Percentiles rank a stretch among this genome's conserved stretches.
phyloP scores from a whole-genome alignment of 2,329 filamentous ascomycete species.

The Hypomyces rosellus region DNA sequence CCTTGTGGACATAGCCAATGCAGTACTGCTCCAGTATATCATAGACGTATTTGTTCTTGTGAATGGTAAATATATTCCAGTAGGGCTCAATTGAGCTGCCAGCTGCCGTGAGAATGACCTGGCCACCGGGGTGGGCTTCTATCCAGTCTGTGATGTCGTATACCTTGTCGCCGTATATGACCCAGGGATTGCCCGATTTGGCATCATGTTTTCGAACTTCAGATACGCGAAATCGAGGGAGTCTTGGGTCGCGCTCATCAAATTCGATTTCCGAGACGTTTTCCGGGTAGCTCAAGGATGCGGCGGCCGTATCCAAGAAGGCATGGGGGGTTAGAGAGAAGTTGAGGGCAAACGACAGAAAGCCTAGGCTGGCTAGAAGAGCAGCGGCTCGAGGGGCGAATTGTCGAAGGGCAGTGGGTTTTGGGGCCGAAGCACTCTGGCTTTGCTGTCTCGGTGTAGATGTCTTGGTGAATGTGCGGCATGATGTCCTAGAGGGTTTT shows the following conservation, averaged over 20 bases:
- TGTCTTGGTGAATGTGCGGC: conserved; percentile 4
- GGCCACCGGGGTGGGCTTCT: conserved; percentile 57
- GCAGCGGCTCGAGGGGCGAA: conserved; percentile 3
- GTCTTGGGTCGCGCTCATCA: conserved; percentile 27
- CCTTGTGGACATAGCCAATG: conserved; percentile 54
- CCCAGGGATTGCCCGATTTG: conserved; percentile 52
- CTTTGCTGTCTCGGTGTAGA: conserved; percentile 1
- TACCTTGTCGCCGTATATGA: conserved; percentile 56
- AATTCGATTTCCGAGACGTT: background rate
- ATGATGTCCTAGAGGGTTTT: background rate
- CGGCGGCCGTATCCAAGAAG: conserved; percentile 5
- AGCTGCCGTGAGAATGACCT: conserved; percentile 60
- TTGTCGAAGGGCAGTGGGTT: background rate
- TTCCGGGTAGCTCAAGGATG: conserved; percentile 1
- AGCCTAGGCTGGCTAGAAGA: conserved; percentile 5
- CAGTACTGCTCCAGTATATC: conserved; percentile 60
- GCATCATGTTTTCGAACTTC: conserved; percentile 49
- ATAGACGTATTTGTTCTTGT: conserved; percentile 58
- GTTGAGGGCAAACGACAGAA: conserved; percentile 5
- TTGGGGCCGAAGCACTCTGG: background rate
- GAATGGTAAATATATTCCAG: conserved; percentile 65
- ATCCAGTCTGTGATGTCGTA: conserved; percentile 69
- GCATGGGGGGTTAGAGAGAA: conserved; percentile 5
- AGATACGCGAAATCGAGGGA: conserved; percentile 44
- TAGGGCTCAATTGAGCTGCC: conserved; percentile 60